Conservation (phyloP, 148 eudicot species). For the Vaccinium vitisidaea region DNA sequence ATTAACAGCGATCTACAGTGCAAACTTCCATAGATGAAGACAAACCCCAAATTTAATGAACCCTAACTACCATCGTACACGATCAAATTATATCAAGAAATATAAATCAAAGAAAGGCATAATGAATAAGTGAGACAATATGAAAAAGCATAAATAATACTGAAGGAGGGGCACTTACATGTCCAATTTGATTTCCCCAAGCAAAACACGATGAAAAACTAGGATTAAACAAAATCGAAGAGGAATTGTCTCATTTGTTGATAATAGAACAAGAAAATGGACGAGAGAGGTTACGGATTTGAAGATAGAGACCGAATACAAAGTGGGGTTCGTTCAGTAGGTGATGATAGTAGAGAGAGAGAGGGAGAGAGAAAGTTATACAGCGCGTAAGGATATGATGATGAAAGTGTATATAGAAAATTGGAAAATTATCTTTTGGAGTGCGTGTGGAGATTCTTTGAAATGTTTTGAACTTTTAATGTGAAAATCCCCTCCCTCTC, state of each 20-base stretch:
- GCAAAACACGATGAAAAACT: background rate
- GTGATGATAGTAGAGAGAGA: background rate
- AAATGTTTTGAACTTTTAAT: background rate
- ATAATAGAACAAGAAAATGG: background rate
- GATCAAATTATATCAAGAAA: background rate
- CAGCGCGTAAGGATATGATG: background rate
- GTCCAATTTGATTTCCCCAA: constrained; percentile 13
- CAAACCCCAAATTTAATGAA: background rate
- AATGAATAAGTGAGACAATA: background rate
- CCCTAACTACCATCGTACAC: background rate
- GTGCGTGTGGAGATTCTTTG: background rate
- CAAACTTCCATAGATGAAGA: background rate
- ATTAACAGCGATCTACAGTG: constrained; percentile 1
- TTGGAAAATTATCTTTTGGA: background rate
- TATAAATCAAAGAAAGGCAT: background rate
- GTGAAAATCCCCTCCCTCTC: background rate
- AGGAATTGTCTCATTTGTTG: background rate
- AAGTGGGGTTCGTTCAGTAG: background rate
- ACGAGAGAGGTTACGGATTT: background rate
- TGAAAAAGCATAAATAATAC: background rate
- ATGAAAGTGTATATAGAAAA: background rate
- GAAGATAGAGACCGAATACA: background rate
- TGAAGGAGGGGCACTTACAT: background rate
- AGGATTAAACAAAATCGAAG: background rate
- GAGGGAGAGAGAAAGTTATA: background rate